A percentile compares a stretch with the other conserved stretches of the same genome.
Evolutionary conservation across 1,284 basidiomycete genomes (phyloP).

Genomic region (Leccinum pachyderme): DNA sequence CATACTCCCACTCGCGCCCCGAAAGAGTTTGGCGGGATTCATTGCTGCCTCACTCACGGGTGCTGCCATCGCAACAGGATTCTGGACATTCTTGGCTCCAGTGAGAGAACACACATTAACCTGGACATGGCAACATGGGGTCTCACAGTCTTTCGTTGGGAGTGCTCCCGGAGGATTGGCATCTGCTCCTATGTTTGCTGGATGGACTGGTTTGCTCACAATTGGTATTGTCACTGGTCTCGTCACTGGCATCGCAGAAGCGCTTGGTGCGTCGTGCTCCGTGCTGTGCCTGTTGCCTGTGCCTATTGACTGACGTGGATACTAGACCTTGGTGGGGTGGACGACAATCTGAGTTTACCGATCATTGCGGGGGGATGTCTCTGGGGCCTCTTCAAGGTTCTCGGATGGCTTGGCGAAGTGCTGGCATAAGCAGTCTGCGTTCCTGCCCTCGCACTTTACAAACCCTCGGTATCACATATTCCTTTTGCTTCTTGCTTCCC

Average conservation of each 20-base stretch:
- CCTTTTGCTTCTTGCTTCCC: not conserved
- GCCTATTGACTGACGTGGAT: slow-evolving; percentile 11
- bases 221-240: slow-evolving; percentile 68
- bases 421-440: slow-evolving; percentile 12
- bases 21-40: slow-evolving; percentile 91
- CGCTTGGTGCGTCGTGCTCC: slow-evolving; percentile 65
- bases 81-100: slow-evolving; percentile 72
- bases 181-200: slow-evolving; percentile 30
- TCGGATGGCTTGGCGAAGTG: slow-evolving; percentile 32
- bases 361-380: slow-evolving; percentile 86
- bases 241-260: slow-evolving; percentile 82
- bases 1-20: slow-evolving; percentile 70
- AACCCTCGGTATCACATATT: not conserved
- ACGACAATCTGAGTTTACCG: slow-evolving; percentile 94
- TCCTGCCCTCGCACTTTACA: not conserved
- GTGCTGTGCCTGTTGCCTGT: slow-evolving; percentile 7
- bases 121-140: slow-evolving; percentile 56
- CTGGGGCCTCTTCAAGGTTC: slow-evolving; percentile 62
- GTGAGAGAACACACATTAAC: slow-evolving; percentile 42
- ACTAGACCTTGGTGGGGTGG: slow-evolving; percentile 81
- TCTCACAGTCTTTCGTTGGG: slow-evolving; percentile 26
- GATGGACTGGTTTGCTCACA: slow-evolving; percentile 54
- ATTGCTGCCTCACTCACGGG: slow-evolving; percentile 81
- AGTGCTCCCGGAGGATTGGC: not conserved
- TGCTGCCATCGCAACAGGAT: slow-evolving; percentile 66